These are phyloP conservation scores for Henckelia pumila DNA, from an alignment of 257 asterid genomes.

Conservation along the genomic window DNA sequence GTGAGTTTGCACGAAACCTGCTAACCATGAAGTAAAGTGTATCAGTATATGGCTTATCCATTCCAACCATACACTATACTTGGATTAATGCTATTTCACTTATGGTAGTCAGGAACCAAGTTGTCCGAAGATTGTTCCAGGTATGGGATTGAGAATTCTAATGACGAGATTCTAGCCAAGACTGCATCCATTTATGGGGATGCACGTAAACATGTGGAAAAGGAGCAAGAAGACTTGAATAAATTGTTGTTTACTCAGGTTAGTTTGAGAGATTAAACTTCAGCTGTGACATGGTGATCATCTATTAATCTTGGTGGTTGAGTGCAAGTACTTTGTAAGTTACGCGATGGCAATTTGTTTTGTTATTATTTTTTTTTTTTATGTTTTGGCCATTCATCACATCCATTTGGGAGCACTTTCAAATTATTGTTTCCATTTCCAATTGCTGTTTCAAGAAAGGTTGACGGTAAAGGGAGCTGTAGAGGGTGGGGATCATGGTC, in stretches of 20 bases:
- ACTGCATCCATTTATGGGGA: slow-evolving; percentile 86
- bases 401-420: neutral
- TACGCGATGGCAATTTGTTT: slow-evolving; percentile 7
- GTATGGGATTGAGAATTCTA: slow-evolving; percentile 75
- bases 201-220: slow-evolving; percentile 88
- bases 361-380: slow-evolving; percentile 8
- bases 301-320: neutral
- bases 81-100: slow-evolving; percentile 27
- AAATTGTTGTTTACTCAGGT: slow-evolving; percentile 80
- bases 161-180: slow-evolving; percentile 83
- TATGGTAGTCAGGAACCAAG: slow-evolving; percentile 80
- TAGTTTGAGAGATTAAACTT: slow-evolving; percentile 23
- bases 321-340: neutral
- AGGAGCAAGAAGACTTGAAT: slow-evolving; percentile 90
- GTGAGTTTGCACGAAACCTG: slow-evolving; percentile 40
- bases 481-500: slow-evolving; percentile 10
- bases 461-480: slow-evolving; percentile 2
- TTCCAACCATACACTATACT: slow-evolving; percentile 2
- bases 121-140: slow-evolving; percentile 84
- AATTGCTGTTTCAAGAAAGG: neutral
- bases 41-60: neutral
- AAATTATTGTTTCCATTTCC: neutral
- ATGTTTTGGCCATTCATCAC: slow-evolving; percentile 17
- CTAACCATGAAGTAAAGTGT: slow-evolving; percentile 1
- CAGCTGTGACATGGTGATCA: slow-evolving; percentile 10